Evolutionary conservation across 2,329 filamentous ascomycete genomes (phyloP), one percentile per base, ranked within the genome.

Genomic region (Dactylonectria macrodidyma): DNA sequence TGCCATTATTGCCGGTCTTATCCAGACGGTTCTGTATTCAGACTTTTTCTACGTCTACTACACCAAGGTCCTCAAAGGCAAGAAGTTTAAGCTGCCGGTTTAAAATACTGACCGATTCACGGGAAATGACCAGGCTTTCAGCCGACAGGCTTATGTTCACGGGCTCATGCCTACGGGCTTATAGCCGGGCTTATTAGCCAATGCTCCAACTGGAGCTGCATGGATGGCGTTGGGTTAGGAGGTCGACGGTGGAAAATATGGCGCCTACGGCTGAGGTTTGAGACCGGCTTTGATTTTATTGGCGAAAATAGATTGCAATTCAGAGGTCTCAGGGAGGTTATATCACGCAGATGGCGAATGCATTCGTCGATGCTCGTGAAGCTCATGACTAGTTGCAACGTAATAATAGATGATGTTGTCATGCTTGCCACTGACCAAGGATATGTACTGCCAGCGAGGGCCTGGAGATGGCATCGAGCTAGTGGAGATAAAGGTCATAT

Each of bases 21-120:
- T 98, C 71, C 96, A 99, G 87, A 99, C 96, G 0, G 84, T 99
- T 56, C 87, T 99, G 66, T 99, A 99, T 86, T 97, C 94, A 71
- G 96, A 99, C 85, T 99, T 99, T 86, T 99, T 99, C 89, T 99
- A 95, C 88, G 95, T 99, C 78, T 99, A 99, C 86, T 99, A 98
- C 85, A 97, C 92, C 67, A 98, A 98, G 91, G 92, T 95, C 55
- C 85, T 95, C 83, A 94, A 95, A 86, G 93, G 93, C 75, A 93
- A 94, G 87, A 95, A 94, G 85, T 95, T 95, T 82, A 93, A 94
- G 82, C 86, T 95, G 66, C 93, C 93, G 2, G 93, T 95, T 73
- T 95, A 89, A 86, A 73, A 3, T 38, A 38, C 10, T 22, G 19
- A 36, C 41, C 26, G 33, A 26, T 46, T 46, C 48, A 26, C 52